Percentiles rank a stretch among this genome's conserved stretches.
These are phyloP conservation scores for Yamadazyma spencermartinsiae DNA, from an alignment of 1,139 yeast species.

Conservation along the genomic window DNA sequence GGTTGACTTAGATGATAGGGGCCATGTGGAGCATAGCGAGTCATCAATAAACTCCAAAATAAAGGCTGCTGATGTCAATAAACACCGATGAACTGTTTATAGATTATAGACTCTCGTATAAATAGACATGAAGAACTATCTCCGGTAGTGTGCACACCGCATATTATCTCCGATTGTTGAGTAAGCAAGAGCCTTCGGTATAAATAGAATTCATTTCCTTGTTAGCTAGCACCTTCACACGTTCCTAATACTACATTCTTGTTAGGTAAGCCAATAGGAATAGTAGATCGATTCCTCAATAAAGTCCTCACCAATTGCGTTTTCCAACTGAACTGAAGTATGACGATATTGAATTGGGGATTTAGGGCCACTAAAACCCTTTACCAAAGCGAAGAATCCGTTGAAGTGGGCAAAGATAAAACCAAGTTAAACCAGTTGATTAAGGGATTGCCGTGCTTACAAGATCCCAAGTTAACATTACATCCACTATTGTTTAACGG, in stretches of 20 bases:
- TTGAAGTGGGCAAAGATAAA: slow-evolving; percentile 17
- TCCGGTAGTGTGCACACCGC: no score
- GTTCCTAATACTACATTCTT: no score
- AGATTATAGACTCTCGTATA: background rate
- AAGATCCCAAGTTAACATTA: slow-evolving; percentile 47
- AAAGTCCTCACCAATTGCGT: background rate
- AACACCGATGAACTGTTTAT: background rate
- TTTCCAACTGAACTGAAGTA: background rate
- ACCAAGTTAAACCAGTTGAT: slow-evolving; percentile 26
- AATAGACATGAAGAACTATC: no score
- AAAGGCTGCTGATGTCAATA: slow-evolving; percentile 28
- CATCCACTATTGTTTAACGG: slow-evolving; percentile 73
- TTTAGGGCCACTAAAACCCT: slow-evolving; percentile 37
- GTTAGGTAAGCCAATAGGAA: background rate
- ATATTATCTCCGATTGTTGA: no score
- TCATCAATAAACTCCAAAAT: slow-evolving; percentile 44
- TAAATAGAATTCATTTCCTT: no score
- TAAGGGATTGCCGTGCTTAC: slow-evolving; percentile 23
- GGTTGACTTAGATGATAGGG: slow-evolving; percentile 72
- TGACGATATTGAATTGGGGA: slow-evolving; percentile 31
- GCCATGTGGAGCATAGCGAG: slow-evolving; percentile 55
- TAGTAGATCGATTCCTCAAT: background rate
- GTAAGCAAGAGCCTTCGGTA: background rate
- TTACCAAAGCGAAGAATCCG: slow-evolving; percentile 25
- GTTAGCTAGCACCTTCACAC: no score